Conservation (phyloP, 2,329 filamentous ascomycete species). For the Fusarium falciforme region DNA sequence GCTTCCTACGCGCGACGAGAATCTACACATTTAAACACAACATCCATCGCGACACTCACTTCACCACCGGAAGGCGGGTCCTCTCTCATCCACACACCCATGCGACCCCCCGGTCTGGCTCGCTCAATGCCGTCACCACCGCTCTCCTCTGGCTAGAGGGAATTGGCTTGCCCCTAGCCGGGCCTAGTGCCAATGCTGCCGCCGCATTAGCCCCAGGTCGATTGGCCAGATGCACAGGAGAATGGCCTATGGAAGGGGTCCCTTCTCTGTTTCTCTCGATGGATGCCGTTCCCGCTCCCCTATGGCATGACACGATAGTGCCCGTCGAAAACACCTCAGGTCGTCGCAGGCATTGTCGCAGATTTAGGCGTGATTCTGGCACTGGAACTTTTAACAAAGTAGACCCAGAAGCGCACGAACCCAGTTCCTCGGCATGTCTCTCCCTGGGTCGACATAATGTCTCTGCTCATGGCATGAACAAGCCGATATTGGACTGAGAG, state of each 20-base stretch:
- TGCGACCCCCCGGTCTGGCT: constrained; percentile 12
- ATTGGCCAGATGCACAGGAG: constrained; percentile 33
- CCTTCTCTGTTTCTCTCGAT: neutral
- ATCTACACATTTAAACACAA: neutral
- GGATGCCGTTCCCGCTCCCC: neutral
- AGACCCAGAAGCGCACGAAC: neutral
- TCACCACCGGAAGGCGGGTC: neutral
- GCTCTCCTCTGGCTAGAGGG: constrained; percentile 18
- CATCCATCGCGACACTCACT: neutral
- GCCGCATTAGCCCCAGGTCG: constrained; percentile 36
- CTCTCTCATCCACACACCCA: neutral
- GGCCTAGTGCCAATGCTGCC: constrained; percentile 33
- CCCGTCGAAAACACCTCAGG: neutral
- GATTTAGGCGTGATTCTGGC: neutral
- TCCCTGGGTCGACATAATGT: neutral
- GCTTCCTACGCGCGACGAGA: neutral
- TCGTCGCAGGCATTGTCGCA: neutral
- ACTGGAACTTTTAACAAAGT: neutral
- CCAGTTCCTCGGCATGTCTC: neutral
- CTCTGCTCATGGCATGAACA: neutral
- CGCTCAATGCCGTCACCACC: constrained; percentile 33
- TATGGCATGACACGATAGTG: neutral
- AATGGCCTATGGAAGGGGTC: constrained; percentile 17
- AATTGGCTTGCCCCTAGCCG: constrained; percentile 21
- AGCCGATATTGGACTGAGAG: neutral